These are phyloP conservation scores for Paecilomyces sp. DNA, from an alignment of 2,329 filamentous ascomycete species.

Conservation along the genomic window DNA sequence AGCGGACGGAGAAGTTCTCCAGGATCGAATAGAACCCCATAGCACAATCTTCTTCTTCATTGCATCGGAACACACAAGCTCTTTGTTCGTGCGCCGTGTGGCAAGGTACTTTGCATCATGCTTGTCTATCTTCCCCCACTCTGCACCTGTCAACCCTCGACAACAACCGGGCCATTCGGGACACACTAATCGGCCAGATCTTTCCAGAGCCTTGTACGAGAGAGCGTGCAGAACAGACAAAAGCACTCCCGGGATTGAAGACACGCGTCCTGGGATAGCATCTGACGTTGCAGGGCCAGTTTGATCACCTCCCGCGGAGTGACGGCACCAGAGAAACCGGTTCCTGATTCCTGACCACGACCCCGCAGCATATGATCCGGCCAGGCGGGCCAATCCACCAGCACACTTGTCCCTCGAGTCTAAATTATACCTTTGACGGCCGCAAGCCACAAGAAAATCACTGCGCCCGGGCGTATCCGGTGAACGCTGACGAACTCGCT, in stretches of 20 bases:
- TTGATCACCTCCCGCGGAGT: not conserved
- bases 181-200: not conserved
- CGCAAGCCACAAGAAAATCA: not conserved
- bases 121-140: not conserved
- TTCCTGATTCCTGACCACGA: not conserved
- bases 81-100: not conserved
- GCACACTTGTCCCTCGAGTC: not conserved
- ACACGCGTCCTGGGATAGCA: not conserved
- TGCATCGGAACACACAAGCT: not conserved
- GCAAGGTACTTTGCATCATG: not conserved
- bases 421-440: not conserved
- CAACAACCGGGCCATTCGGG: not conserved
- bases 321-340: not conserved
- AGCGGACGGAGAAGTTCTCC: not conserved
- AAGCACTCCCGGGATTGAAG: not conserved
- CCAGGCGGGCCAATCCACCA: not conserved
- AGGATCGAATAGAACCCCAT: not conserved
- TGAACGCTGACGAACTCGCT: not conserved
- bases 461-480: not conserved
- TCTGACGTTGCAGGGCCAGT: not conserved
- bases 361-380: not conserved
- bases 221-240: not conserved
- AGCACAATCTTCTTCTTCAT: not conserved
- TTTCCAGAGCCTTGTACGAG: not conserved
- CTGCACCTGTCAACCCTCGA: not conserved